A percentile compares a stretch with the other conserved stretches of the same genome.
phyloP scores from a whole-genome alignment of 1,284 basidiomycete genomes.

The Meripilus lineatus region DNA sequence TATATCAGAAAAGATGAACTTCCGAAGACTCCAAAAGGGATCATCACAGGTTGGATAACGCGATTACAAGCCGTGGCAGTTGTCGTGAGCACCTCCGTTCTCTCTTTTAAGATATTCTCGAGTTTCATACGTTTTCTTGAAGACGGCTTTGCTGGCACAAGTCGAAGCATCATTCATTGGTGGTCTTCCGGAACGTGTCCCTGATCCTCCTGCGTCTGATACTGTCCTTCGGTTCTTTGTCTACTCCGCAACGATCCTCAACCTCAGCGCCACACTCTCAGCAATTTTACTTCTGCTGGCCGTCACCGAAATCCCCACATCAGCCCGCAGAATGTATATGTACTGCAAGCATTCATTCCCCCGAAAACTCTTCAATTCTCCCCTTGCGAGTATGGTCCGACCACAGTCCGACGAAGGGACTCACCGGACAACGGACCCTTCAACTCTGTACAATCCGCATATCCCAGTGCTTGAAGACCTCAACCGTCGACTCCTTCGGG shows the following conservation, averaged over 20 bases:
- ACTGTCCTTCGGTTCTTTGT: constrained; percentile 2
- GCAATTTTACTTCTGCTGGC: constrained; percentile 4
- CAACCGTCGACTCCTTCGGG: constrained; percentile 1
- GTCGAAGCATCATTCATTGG: constrained; percentile 5
- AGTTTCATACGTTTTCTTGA: too few relatives aligned
- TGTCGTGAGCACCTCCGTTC: too few relatives aligned
- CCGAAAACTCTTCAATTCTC: constrained; percentile 2
- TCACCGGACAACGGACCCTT: background rate
- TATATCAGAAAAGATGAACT: too few relatives aligned
- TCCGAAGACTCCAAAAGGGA: background rate
- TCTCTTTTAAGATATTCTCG: too few relatives aligned
- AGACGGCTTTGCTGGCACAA: constrained; percentile 8
- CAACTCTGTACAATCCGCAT: too few relatives aligned
- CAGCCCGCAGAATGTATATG: constrained; percentile 6
- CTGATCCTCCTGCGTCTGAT: constrained; percentile 1
- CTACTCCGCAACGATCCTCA: constrained; percentile 4
- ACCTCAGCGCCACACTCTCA: constrained; percentile 6
- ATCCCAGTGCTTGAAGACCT: too few relatives aligned
- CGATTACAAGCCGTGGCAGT: constrained; percentile 7
- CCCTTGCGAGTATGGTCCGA: too few relatives aligned
- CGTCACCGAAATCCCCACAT: constrained; percentile 1
- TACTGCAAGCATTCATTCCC: constrained; percentile 4
- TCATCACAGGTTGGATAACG: constrained; percentile 4
- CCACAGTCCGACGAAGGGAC: too few relatives aligned
- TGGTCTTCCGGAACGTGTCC: too few relatives aligned